Conservation (phyloP, 805 yeast species). For the Metschnikowia sp. region DNA sequence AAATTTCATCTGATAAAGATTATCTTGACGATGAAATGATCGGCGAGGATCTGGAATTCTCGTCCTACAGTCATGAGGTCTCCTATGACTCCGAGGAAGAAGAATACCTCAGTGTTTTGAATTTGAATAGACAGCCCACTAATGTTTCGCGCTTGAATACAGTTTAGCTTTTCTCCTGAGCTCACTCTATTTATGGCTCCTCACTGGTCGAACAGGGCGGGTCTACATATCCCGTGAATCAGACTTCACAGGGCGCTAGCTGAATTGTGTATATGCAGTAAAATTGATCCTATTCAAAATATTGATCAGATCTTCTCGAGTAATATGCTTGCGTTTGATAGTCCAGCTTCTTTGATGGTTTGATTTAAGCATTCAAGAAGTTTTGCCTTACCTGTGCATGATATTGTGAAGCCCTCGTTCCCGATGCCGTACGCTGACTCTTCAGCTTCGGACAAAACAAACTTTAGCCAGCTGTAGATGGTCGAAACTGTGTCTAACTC, state of each 20-base stretch:
- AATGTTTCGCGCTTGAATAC: neutral
- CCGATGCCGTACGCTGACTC: conserved; percentile 49
- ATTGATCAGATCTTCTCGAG: conserved; percentile 43
- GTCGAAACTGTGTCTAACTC: conserved; percentile 51
- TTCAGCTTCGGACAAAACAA: conserved; percentile 42
- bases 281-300: neutral
- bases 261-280: neutral
- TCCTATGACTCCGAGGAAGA: conserved; percentile 4
- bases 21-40: neutral
- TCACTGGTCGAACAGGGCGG: no score
- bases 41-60: conserved; percentile 4
- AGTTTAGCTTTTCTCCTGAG: no score
- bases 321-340: conserved; percentile 76
- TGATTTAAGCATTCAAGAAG: conserved; percentile 54
- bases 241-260: no score
- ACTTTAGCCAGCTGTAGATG: conserved; percentile 67
- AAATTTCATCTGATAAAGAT: neutral
- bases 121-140: conserved; percentile 7
- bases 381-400: conserved; percentile 38
- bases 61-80: conserved; percentile 4
- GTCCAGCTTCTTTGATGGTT: conserved; percentile 69
- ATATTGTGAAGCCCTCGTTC: conserved; percentile 28
- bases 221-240: no score
- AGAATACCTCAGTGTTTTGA: conserved; percentile 9
- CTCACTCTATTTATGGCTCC: no score